Evolutionary conservation across 2,329 filamentous ascomycete species (phyloP).

Genomic region (Colletotrichum plurivorum): DNA sequence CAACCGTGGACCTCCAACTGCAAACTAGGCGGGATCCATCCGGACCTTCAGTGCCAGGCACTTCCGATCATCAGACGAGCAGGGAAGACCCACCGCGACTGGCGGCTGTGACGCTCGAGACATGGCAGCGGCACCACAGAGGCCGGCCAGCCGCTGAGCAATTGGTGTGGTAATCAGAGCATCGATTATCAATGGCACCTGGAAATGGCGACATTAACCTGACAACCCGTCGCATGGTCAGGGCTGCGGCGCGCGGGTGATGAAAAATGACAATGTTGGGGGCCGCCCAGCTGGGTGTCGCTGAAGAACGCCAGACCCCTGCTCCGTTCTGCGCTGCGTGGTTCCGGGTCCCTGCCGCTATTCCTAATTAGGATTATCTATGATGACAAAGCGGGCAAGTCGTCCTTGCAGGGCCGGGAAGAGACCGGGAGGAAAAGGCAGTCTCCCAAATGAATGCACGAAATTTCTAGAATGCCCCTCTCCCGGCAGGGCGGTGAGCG

Average conservation of each 20-base stretch:
- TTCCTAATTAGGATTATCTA: not conserved
- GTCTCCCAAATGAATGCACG: not conserved
- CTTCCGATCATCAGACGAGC: conserved; percentile 32
- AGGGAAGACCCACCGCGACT: conserved; percentile 7
- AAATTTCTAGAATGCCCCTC: conserved; percentile 35
- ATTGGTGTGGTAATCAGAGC: conserved; percentile 37
- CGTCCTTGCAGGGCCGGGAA: not conserved
- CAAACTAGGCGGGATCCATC: conserved; percentile 5
- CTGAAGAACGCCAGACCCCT: conserved; percentile 22
- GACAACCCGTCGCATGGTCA: not conserved
- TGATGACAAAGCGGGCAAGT: conserved; percentile 18
- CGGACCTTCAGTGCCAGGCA: conserved; percentile 5
- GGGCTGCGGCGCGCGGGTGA: too few relatives aligned
- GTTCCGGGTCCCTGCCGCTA: not conserved
- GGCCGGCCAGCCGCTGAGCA: conserved; percentile 29
- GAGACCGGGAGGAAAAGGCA: not conserved
- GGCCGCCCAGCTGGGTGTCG: not conserved
- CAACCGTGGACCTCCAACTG: not conserved
- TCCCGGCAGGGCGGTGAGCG: conserved; percentile 12
- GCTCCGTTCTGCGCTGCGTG: not conserved
- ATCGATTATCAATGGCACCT: conserved; percentile 28
- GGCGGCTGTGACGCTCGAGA: conserved; percentile 32
- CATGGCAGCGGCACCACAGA: not conserved
- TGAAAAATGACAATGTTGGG: too few relatives aligned
- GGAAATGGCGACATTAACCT: not conserved